Conservation (phyloP, 768 basidiomycete species). For the Suillus tomentosus region DNA sequence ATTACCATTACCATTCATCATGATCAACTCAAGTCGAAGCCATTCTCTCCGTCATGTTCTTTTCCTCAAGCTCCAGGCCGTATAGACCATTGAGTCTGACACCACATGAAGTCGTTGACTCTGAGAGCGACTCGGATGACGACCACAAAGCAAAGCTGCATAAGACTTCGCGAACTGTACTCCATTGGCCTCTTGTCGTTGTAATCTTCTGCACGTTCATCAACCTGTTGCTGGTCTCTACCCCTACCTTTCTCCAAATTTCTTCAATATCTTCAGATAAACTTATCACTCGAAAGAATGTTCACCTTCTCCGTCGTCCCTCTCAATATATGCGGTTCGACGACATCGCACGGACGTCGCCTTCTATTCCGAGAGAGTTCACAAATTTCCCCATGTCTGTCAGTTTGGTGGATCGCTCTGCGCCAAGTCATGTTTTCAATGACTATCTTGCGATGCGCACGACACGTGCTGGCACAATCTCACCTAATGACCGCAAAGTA, state of each 20-base stretch:
- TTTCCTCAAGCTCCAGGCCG: not conserved
- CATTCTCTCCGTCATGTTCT: not conserved
- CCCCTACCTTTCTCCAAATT: not conserved
- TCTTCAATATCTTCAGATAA: not conserved
- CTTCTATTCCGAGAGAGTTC: not conserved
- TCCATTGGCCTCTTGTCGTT: not conserved
- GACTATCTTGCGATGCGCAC: conserved; percentile 1
- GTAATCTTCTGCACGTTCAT: conserved; percentile 1
- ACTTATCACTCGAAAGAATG: not conserved
- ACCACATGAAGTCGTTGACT: not conserved
- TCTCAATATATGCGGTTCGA: conserved; percentile 2
- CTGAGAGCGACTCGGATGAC: conserved; percentile 1
- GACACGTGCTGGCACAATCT: conserved; percentile 1
- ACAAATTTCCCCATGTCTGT: conserved; percentile 2
- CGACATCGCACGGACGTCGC: not conserved
- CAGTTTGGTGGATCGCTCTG: not conserved
- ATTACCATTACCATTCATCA: not conserved
- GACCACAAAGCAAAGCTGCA: not conserved
- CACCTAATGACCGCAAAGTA: conserved; percentile 5
- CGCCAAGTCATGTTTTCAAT: conserved; percentile 3
- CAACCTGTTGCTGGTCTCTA: not conserved
- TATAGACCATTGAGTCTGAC: not conserved
- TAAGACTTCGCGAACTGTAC: not conserved
- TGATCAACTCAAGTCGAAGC: not conserved
- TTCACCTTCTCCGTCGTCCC: conserved; percentile 1